Evolutionary conservation across 148 eudicot species (phyloP).

Genomic region (Camellia granthamiana): DNA sequence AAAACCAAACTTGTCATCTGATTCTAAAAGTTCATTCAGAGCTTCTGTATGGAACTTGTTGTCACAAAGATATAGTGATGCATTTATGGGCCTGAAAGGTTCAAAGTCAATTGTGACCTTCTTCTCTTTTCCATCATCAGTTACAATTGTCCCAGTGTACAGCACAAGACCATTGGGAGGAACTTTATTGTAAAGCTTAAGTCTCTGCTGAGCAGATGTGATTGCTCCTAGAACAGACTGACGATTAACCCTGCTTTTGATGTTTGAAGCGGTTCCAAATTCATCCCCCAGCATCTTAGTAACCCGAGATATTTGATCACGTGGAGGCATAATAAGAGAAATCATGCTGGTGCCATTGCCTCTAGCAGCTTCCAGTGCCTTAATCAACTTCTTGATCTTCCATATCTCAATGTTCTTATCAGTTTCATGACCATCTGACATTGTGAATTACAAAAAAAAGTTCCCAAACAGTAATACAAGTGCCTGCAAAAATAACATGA

Average conservation of each 20-base stretch:
- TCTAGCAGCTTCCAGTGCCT: conserved; percentile 23
- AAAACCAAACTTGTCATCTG: conserved; percentile 25
- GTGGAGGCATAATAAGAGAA: conserved; percentile 25
- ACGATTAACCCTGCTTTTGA: conserved; percentile 21
- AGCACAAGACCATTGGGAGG: conserved; percentile 25
- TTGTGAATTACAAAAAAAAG: background rate
- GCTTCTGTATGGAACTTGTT: conserved; percentile 26
- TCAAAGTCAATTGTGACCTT: conserved; percentile 25
- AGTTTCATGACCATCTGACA: conserved; percentile 20
- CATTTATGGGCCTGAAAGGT: conserved; percentile 24
- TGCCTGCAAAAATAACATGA: background rate
- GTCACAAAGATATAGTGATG: conserved; percentile 23
- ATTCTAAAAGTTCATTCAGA: conserved; percentile 23
- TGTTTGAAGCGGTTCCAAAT: conserved; percentile 24
- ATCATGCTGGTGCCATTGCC: conserved; percentile 27
- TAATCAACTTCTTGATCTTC: conserved; percentile 22
- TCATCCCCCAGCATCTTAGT: conserved; percentile 25
- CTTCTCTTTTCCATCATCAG: conserved; percentile 26
- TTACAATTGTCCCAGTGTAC: conserved; percentile 24
- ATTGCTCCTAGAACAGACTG: conserved; percentile 26
- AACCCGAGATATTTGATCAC: conserved; percentile 21
- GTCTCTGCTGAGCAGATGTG: conserved; percentile 27
- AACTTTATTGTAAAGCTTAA: conserved; percentile 26
- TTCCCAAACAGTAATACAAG: background rate
- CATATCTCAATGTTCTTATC: conserved; percentile 25